A percentile compares a stretch with the other conserved stretches of the same genome.
These are phyloP conservation scores for Heritiera fomes DNA, from an alignment of 345 rosid species.

Conservation along the genomic window DNA sequence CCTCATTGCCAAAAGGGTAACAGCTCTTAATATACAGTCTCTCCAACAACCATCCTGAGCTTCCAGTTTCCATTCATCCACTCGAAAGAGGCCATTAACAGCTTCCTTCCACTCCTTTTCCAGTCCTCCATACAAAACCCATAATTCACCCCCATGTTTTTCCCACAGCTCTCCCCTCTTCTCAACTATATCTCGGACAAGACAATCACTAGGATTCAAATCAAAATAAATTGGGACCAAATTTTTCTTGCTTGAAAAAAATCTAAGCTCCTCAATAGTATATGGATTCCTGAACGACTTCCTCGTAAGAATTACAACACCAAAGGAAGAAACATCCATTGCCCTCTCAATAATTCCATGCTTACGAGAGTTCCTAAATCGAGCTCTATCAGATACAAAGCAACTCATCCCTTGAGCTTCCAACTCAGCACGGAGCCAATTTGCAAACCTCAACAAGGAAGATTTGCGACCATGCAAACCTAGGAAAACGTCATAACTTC, in stretches of 20 bases:
- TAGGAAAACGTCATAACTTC: slow-evolving; percentile 82
- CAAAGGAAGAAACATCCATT: slow-evolving; percentile 85
- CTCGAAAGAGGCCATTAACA: slow-evolving; percentile 60
- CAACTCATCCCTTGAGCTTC: slow-evolving; percentile 95
- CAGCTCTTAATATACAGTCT: slow-evolving; percentile 76
- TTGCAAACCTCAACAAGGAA: slow-evolving; percentile 68
- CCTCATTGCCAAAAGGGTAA: slow-evolving; percentile 66
- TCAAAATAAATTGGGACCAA: slow-evolving; percentile 90
- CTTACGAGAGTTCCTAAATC: slow-evolving; percentile 70
- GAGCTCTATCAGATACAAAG: slow-evolving; percentile 77
- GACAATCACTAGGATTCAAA: slow-evolving; percentile 75
- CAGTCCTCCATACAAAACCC: slow-evolving; percentile 79
- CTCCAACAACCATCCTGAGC: slow-evolving; percentile 93
- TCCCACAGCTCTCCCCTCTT: slow-evolving; percentile 96
- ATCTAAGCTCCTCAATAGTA: slow-evolving; percentile 83
- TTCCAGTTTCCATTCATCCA: slow-evolving; percentile 89
- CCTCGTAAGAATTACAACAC: slow-evolving; percentile 74
- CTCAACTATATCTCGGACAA: slow-evolving; percentile 91
- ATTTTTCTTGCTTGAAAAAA: slow-evolving; percentile 80
- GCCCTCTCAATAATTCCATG: slow-evolving; percentile 69
- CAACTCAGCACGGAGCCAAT: slow-evolving; percentile 88
- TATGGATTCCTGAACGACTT: slow-evolving; percentile 79
- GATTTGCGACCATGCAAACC: slow-evolving; percentile 85
- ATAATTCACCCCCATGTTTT: slow-evolving; percentile 83
- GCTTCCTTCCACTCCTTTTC: slow-evolving; percentile 98